These are phyloP conservation scores for Entonaema liquescens DNA, from an alignment of 495 filamentous ascomycete species.

Conservation along the genomic window DNA sequence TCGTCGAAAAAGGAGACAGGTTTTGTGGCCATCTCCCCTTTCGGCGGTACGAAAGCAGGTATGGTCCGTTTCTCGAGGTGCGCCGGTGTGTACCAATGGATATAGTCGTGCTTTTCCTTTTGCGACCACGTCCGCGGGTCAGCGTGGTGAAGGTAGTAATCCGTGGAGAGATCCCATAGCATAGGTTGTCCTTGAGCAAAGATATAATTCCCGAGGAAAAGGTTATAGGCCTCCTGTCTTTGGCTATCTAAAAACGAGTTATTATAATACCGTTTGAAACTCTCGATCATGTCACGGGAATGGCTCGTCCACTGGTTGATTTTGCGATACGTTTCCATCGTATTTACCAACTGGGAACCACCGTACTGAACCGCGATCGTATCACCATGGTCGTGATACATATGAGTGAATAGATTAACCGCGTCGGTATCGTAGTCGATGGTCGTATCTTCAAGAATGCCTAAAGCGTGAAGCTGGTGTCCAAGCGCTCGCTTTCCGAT, in stretches of 20 bases:
- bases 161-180: conserved; percentile 95
- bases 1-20: conserved; percentile 81
- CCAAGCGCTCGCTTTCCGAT: conserved; percentile 96
- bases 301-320: conserved; percentile 99
- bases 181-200: conserved; percentile 90
- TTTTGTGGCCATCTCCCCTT: conserved; percentile 56
- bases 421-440: conserved; percentile 95
- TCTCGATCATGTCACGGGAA: conserved; percentile 98
- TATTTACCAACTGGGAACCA: conserved; percentile 96
- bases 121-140: conserved; percentile 77
- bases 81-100: conserved; percentile 86
- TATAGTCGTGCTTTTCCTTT: conserved; percentile 71
- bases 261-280: conserved; percentile 98
- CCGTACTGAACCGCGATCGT: conserved; percentile 98
- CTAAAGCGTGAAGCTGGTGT: conserved; percentile 90
- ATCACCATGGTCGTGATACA: conserved; percentile 97
- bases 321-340: conserved; percentile 98
- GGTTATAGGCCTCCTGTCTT: conserved; percentile 96
- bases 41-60: conserved; percentile 57
- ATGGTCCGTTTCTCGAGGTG: conserved; percentile 70
- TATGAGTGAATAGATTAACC: conserved; percentile 94
- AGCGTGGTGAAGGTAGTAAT: conserved; percentile 95
- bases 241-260: conserved; percentile 98
- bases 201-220: conserved; percentile 97
- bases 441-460: conserved; percentile 78